Evolutionary conservation across 768 basidiomycete species (phyloP).

Genomic region (Lactifluus subvellereus): DNA sequence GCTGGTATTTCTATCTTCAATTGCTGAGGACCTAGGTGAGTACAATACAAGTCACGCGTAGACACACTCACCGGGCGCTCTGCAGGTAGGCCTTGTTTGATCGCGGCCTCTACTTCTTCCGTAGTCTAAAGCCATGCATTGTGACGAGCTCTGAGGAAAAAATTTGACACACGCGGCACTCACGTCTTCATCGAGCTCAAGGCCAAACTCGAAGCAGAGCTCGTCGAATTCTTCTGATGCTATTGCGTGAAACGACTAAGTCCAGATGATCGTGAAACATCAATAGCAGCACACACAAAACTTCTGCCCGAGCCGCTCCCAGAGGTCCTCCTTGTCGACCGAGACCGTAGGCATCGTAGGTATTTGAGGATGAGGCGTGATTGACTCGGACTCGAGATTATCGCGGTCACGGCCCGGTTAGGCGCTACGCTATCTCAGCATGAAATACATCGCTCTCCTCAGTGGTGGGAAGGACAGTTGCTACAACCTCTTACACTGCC

Average conservation of each 20-base stretch:
- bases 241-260: slow-evolving; percentile 32
- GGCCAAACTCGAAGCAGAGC: slow-evolving; percentile 93
- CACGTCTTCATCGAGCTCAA: slow-evolving; percentile 99
- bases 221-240: slow-evolving; percentile 93
- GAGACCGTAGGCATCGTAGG: slow-evolving; percentile 84
- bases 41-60: not conserved
- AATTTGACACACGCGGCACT: slow-evolving; percentile 15
- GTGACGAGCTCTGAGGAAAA: slow-evolving; percentile 2
- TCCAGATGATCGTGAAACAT: slow-evolving; percentile 20
- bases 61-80: slow-evolving; percentile 64
- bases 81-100: slow-evolving; percentile 77
- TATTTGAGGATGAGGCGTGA: not conserved
- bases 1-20: slow-evolving; percentile 98
- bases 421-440: slow-evolving; percentile 29
- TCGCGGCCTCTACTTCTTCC: slow-evolving; percentile 73
- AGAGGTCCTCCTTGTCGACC: slow-evolving; percentile 94
- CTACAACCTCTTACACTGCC: slow-evolving; percentile 89
- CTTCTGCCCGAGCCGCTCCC: slow-evolving; percentile 72
- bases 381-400: not conserved
- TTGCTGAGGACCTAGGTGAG: slow-evolving; percentile 51
- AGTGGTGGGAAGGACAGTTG: slow-evolving; percentile 98
- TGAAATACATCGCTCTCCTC: slow-evolving; percentile 92
- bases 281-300: slow-evolving; percentile 53
- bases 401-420: slow-evolving; percentile 1
- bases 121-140: slow-evolving; percentile 58